These are phyloP conservation scores for Ophiostoma perfectum DNA, from an alignment of 2,329 filamentous ascomycete genomes.

Conservation along the genomic window DNA sequence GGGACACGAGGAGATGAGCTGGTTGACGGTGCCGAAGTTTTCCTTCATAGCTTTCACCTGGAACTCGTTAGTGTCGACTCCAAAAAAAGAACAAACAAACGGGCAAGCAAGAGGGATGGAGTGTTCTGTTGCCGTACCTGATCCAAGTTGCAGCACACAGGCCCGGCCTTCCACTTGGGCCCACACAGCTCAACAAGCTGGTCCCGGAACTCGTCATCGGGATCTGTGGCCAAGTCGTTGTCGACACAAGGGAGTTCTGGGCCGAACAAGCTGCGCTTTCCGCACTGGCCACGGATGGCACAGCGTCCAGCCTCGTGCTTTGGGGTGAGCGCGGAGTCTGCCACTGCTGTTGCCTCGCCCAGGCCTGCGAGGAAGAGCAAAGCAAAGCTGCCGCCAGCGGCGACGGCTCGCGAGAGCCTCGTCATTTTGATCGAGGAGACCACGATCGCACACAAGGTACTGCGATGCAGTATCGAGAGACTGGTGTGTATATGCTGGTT, in stretches of 20 bases:
- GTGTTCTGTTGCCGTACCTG: constrained; percentile 45
- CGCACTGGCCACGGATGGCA: constrained; percentile 85
- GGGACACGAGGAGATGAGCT: constrained; percentile 86
- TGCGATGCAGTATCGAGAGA: background rate
- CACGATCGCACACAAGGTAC: too few relatives aligned
- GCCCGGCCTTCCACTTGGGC: constrained; percentile 72
- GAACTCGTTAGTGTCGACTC: constrained; percentile 38
- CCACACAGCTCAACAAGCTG: constrained; percentile 84
- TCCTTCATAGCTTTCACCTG: constrained; percentile 67
- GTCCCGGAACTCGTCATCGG: constrained; percentile 63
- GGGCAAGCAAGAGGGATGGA: background rate
- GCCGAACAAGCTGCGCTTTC: constrained; percentile 84
- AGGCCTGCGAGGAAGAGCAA: constrained; percentile 35
- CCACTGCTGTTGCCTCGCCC: constrained; percentile 28
- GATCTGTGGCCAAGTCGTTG: constrained; percentile 73
- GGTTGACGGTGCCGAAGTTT: constrained; percentile 80
- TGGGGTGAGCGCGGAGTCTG: constrained; percentile 40
- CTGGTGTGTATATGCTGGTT: background rate
- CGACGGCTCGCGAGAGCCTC: constrained; percentile 35
- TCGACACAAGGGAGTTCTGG: constrained; percentile 87
- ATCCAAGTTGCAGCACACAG: constrained; percentile 76
- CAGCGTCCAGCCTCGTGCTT: constrained; percentile 85
- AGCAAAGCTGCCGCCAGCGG: constrained; percentile 29
- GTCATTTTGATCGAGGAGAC: constrained; percentile 32
- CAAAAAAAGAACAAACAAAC: background rate